phyloP scores from a whole-genome alignment of 1,284 basidiomycete genomes.

The Ceratobasidium sp. region DNA sequence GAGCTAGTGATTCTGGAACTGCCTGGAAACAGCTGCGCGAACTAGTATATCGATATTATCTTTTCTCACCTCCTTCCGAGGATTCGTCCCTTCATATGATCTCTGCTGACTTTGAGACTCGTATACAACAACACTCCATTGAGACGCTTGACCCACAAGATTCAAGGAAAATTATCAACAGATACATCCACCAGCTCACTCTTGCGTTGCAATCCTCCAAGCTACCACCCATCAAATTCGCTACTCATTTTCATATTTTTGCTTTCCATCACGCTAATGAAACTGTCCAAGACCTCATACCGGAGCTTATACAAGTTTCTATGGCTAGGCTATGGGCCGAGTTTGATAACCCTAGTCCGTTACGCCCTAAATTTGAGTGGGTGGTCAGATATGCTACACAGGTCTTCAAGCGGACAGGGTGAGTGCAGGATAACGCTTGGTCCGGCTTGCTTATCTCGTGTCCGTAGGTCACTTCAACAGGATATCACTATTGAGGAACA shows the following conservation, averaged over 20 bases:
- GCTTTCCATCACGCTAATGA: not conserved
- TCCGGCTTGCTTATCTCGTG: not conserved
- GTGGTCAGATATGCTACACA: not conserved
- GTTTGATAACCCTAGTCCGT: not conserved
- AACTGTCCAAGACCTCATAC: constrained; percentile 7
- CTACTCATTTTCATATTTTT: not conserved
- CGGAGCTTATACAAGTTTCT: not conserved
- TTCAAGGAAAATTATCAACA: not conserved
- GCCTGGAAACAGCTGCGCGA: too few species aligned
- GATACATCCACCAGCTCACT: not conserved
- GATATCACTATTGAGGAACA: not conserved
- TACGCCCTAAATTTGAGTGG: not conserved
- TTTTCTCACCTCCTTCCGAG: too few species aligned
- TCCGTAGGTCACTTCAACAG: not conserved
- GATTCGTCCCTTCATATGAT: not conserved
- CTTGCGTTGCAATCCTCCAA: not conserved
- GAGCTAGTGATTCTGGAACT: too few species aligned
- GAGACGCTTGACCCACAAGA: not conserved
- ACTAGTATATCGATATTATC: too few species aligned
- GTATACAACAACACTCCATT: too few species aligned
- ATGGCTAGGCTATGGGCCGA: not conserved
- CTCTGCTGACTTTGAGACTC: not conserved
- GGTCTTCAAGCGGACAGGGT: not conserved
- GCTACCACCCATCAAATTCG: not conserved
- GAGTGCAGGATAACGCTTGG: not conserved